Base-by-base conservation (phyloP, 345 rosid species). In the Eutrema yunnanense region DNA sequence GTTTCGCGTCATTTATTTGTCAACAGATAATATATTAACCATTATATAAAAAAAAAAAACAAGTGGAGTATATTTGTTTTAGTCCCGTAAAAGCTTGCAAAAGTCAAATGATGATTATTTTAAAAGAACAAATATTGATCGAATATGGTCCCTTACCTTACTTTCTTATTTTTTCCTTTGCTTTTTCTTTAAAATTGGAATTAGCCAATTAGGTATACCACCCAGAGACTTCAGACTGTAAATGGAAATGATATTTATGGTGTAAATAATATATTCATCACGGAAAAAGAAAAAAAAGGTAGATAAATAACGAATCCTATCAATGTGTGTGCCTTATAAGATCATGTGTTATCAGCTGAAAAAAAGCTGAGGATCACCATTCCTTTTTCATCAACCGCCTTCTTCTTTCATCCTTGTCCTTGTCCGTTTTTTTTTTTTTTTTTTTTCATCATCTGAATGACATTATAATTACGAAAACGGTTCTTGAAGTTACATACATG, bases 341-440 rank as follows among this genome's bases (percentile, higher is more conserved):
- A 63, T 70, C 79, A 69, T 69, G 66, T 63, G 79, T 69, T 62
- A 56, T 55, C 53, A 63, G 66, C 53, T 70, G 44, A 68, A 37
- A 68, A 16, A 75, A 52, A 47, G 71, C 44, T 3, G 44, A 69
- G 66, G 79, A 76, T 71, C 79, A 76, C 66, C 33, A 9, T 47
- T 41, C 41, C 54, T 76, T 76, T 69, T 67, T 54, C 27, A 76
- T 76, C 79, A 52, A 67, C 62, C 62, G 14, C 63, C 19, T 74
- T 47, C 58, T 36, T 22, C 16, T 56, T 55, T 33, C 27, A 32
- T 12, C 32, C 43, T 58, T 57, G 14, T 61, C 26, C 26, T 22
- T 22, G 14, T 61, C 26, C 26, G 1, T 22, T 22, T 0, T 22
- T 22, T 0, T 22, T 22, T 0, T 22, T 22, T 0, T 22, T 22